Conservation (phyloP, 495 filamentous ascomycete species). For the Neurospora africana region DNA sequence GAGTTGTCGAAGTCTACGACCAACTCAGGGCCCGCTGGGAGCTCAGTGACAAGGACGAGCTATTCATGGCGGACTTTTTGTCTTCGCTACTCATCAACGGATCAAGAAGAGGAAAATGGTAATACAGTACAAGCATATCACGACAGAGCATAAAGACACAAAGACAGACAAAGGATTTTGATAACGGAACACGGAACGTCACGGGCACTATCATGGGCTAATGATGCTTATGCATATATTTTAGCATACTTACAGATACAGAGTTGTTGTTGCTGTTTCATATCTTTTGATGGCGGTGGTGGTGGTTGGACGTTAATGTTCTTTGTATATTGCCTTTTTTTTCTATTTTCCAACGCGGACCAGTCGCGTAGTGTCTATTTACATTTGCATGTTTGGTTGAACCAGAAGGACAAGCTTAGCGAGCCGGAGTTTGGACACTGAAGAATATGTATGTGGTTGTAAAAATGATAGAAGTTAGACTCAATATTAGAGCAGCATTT, state of each 20-base stretch:
- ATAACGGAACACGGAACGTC: background rate
- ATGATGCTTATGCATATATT: background rate
- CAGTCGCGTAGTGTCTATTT: background rate
- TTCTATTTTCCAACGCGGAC: background rate
- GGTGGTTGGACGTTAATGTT: background rate
- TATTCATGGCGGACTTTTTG: constrained; percentile 31
- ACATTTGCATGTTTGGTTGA: background rate
- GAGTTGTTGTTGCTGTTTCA: background rate
- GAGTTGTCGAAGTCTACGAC: constrained; percentile 33
- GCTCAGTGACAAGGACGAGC: constrained; percentile 16
- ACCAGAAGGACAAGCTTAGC: background rate
- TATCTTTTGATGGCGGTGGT: background rate
- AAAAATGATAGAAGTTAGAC: background rate
- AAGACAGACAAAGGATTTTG: background rate
- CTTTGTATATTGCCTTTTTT: background rate
- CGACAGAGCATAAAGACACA: background rate
- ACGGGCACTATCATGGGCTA: background rate
- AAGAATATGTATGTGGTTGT: background rate
- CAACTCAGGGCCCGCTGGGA: constrained; percentile 28
- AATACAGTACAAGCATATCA: background rate
- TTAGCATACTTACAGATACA: background rate
- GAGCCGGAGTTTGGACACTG: background rate
- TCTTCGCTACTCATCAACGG: constrained; percentile 5
- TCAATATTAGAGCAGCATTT: background rate
- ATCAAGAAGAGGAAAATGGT: background rate